Conservation (phyloP, 768 basidiomycete species). For the Hypholoma fasciculare region DNA sequence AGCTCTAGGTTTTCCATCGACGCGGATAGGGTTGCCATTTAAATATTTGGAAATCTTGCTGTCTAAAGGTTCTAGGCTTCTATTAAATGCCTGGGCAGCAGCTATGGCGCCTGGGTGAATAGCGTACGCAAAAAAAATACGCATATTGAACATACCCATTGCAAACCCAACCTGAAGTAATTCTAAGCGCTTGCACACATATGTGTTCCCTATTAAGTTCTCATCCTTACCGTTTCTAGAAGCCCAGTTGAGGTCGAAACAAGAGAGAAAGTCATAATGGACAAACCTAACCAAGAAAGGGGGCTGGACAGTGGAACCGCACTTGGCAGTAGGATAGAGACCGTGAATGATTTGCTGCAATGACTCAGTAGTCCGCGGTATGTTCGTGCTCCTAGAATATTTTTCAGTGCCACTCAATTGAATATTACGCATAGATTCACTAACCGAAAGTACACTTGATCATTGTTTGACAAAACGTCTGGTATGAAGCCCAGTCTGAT, state of each 20-base stretch:
- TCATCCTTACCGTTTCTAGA: constrained; percentile 68
- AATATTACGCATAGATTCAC: neutral
- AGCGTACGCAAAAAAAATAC: neutral
- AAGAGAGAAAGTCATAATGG: neutral
- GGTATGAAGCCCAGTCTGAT: constrained; percentile 68
- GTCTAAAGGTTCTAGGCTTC: constrained; percentile 61
- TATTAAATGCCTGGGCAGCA: constrained; percentile 65
- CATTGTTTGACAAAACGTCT: constrained; percentile 40
- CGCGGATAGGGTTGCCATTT: constrained; percentile 63
- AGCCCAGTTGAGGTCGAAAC: neutral
- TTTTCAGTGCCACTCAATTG: neutral
- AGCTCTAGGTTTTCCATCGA: constrained; percentile 66
- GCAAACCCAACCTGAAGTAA: constrained; percentile 64
- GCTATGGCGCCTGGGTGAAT: constrained; percentile 33
- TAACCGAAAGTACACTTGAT: constrained; percentile 61
- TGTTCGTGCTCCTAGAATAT: constrained; percentile 61
- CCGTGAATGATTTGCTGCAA: constrained; percentile 75
- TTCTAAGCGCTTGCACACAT: constrained; percentile 67
- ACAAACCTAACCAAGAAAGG: constrained; percentile 55
- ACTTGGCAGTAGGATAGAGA: constrained; percentile 61
- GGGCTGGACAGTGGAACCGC: constrained; percentile 43
- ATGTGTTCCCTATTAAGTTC: constrained; percentile 68
- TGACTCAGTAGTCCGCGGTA: constrained; percentile 76
- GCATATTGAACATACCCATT: constrained; percentile 41
- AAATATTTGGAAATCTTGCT: constrained; percentile 67